Conservation (phyloP, 208 protist species). For the Crithidia acanthocephali region DNA sequence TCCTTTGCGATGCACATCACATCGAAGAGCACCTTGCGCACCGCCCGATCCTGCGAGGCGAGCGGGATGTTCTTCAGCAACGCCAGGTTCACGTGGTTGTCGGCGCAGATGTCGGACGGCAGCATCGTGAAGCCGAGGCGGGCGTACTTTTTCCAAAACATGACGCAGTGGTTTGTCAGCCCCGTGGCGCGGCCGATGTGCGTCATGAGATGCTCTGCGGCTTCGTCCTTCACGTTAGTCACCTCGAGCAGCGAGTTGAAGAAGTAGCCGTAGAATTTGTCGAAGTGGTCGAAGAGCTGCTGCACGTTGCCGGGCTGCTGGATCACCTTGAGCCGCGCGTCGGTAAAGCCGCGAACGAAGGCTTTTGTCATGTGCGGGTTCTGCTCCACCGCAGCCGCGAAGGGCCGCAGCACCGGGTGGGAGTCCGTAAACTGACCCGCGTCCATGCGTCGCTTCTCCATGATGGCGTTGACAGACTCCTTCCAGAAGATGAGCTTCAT, state of each 20-base stretch:
- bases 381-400: conserved; percentile 68
- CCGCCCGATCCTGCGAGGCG: conserved; percentile 76
- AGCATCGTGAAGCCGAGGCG: conserved; percentile 90
- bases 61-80: conserved; percentile 86
- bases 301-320: conserved; percentile 90
- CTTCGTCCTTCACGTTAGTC: conserved; percentile 78
- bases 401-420: conserved; percentile 84
- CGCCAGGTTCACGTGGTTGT: conserved; percentile 87
- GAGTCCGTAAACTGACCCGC: conserved; percentile 85
- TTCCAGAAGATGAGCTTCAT: conserved; percentile 93
- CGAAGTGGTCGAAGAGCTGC: conserved; percentile 92
- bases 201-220: conserved; percentile 83
- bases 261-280: conserved; percentile 93
- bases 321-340: conserved; percentile 77
- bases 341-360: conserved; percentile 90
- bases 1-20: conserved; percentile 88
- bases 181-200: conserved; percentile 87
- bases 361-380: conserved; percentile 85
- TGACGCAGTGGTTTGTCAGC: conserved; percentile 87
- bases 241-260: conserved; percentile 89
- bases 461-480: conserved; percentile 64
- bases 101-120: conserved; percentile 86
- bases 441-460: conserved; percentile 72
- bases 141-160: conserved; percentile 94
- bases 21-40: conserved; percentile 78